Base-by-base conservation (phyloP, 192 early-diverging fungal genomes). In the Coemansia sp. region DNA sequence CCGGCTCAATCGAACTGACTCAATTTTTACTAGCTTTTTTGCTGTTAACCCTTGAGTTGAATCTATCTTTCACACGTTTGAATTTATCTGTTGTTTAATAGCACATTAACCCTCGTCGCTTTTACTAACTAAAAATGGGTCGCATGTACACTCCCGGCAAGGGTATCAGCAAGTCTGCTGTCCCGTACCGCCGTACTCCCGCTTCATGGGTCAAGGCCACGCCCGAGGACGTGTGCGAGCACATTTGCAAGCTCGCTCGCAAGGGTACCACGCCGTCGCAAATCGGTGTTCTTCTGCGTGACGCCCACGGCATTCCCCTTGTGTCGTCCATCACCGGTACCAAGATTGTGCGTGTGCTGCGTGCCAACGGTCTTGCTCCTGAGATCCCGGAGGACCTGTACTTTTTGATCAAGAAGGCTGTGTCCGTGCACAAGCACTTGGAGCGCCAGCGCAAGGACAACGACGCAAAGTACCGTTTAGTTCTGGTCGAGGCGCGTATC, bases 321-420 rank as follows among this genome's bases (percentile, higher is more conserved):
- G 97, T 99, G 82, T 88, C 87, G 73, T 86, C 84, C 83, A 91
- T 99, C 75, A 99, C 97, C 74, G 95, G 95, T 80, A 99, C 95
- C 93, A 97, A 99, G 93, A 88, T 99, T 65, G 89, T 97, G 71
- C 94, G 97, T 86, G 97, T 99, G 84, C 88, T 99, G 69, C 96
- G 94, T 86, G 87, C 91, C 84, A 96, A 94, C 86, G 94, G 94
- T 73, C 84, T 96, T 56, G 92, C 89, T 67, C 96, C 96, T 62
- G 90, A 93, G 77, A 89, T 97, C 77, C 95, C 95, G 69, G 97
- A 99, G 86, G 95, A 99, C 86, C 88, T 99, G 58, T 97, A 97
- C 90, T 93, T 94, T 84, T 84, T 99, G 70, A 97, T 97, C 87
- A 99, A 97, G 92, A 97, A 97, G 92, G 95, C 97, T 68, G 94